Evolutionary conservation across 148 eudicot species (phyloP).

Genomic region (Pouteria glomerata): DNA sequence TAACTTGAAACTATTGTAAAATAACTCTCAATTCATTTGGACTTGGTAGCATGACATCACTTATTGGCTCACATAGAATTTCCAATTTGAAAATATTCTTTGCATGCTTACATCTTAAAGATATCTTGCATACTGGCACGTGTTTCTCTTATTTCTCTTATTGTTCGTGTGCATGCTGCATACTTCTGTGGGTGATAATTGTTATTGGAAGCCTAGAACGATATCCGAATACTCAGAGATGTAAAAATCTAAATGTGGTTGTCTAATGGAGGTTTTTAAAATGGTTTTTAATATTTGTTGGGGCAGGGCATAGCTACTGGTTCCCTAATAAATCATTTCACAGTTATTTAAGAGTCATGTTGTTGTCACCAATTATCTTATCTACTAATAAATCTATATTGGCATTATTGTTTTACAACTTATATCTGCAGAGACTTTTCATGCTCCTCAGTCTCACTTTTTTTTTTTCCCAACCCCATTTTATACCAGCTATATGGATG

Average conservation of each 20-base stretch:
- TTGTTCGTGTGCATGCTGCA: background rate
- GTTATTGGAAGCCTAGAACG: background rate
- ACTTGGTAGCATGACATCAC: too few species aligned
- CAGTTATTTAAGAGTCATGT: background rate
- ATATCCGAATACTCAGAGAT: background rate
- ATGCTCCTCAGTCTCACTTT: background rate
- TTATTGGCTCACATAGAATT: too few species aligned
- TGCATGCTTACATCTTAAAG: too few species aligned
- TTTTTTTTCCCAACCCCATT: too few species aligned
- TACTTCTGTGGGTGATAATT: background rate
- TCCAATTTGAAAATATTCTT: too few species aligned
- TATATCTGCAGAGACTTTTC: background rate
- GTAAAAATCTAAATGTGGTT: background rate
- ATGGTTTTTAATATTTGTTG: background rate
- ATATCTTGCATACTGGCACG: too few species aligned
- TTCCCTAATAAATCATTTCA: background rate
- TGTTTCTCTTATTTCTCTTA: too few species aligned
- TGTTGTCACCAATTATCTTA: background rate
- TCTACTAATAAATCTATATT: background rate
- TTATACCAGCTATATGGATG: constrained; percentile 83
- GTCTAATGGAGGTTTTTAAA: background rate
- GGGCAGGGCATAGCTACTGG: background rate
- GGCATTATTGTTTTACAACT: background rate
- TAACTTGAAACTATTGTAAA: too few species aligned
- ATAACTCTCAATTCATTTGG: too few species aligned